phyloP scores from a whole-genome alignment of 805 yeast genomes.

The Yarrowia yakushimensis region DNA sequence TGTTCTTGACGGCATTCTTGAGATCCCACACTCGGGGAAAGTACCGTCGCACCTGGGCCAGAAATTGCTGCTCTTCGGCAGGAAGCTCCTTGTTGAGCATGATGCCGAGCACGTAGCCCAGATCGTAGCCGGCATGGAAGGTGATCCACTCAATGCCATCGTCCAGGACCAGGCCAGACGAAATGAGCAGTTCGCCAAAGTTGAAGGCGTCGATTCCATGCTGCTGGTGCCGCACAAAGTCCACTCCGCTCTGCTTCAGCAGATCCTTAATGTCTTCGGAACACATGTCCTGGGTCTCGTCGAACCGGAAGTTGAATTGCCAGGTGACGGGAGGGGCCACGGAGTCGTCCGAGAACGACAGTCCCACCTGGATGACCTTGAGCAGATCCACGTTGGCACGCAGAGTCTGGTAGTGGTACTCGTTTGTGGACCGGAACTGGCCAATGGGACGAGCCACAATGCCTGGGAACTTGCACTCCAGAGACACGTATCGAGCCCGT shows the following conservation, averaged over 20 bases:
- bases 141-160: conserved; percentile 78
- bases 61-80: conserved; percentile 70
- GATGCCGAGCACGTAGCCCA: conserved; percentile 80
- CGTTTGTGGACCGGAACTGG: conserved; percentile 79
- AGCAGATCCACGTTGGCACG: conserved; percentile 86
- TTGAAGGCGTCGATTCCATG: conserved; percentile 75
- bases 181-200: conserved; percentile 80
- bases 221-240: conserved; percentile 67
- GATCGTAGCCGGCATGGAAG: conserved; percentile 91
- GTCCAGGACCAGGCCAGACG: conserved; percentile 79
- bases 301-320: conserved; percentile 92
- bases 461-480: conserved; percentile 94
- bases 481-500: conserved; percentile 42
- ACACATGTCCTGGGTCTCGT: conserved; percentile 72
- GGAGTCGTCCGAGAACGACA: conserved; percentile 64
- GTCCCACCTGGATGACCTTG: conserved; percentile 80
- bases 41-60: conserved; percentile 62
- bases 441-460: conserved; percentile 96
- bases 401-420: conserved; percentile 93
- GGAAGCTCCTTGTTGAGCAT: conserved; percentile 77
- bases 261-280: conserved; percentile 80
- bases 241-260: conserved; percentile 75
- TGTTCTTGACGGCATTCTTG: conserved; percentile 47
- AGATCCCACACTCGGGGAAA: conserved; percentile 85
- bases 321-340: conserved; percentile 65